Evolutionary conservation across 2,329 filamentous ascomycete species (phyloP).

Genomic region (Colletotrichum sp.): DNA sequence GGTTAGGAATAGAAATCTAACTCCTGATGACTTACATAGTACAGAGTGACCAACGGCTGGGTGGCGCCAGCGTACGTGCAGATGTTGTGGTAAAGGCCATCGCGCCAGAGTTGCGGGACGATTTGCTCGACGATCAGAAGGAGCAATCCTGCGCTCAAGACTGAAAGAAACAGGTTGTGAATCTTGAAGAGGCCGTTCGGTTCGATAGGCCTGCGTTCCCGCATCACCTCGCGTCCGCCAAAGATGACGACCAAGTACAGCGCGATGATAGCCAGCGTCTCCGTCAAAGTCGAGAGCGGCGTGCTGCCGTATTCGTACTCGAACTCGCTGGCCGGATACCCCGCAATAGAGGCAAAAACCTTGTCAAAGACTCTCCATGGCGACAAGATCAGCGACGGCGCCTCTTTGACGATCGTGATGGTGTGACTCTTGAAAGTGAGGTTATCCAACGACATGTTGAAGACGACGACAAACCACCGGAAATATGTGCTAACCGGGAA

Average conservation of each 20-base stretch:
- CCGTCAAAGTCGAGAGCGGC: conserved; percentile 80
- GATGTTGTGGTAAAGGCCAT: conserved; percentile 81
- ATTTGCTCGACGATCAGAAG: conserved; percentile 82
- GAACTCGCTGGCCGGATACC: conserved; percentile 82
- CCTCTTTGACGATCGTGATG: conserved; percentile 57
- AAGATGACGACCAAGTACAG: conserved; percentile 87
- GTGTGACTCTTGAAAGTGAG: conserved; percentile 34
- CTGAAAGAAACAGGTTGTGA: conserved; percentile 86
- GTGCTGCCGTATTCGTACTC: conserved; percentile 74
- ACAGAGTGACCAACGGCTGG: conserved; percentile 79
- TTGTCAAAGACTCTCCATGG: conserved; percentile 74
- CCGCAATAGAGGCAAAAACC: conserved; percentile 70
- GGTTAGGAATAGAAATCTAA: rapidly evolving
- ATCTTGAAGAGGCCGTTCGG: conserved; percentile 82
- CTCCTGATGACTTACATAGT: conserved; percentile 71
- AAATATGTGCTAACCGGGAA: not conserved
- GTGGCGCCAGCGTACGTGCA: conserved; percentile 81
- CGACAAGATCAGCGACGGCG: conserved; percentile 68
- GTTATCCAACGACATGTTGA: conserved; percentile 14
- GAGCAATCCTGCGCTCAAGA: conserved; percentile 75
- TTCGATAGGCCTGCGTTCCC: conserved; percentile 75
- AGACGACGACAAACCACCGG: not conserved
- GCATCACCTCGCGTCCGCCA: conserved; percentile 84
- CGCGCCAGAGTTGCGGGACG: conserved; percentile 72
- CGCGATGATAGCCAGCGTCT: conserved; percentile 72